Conservation (phyloP, 2,329 filamentous ascomycete species). For the Chaetothyriales sp. region DNA sequence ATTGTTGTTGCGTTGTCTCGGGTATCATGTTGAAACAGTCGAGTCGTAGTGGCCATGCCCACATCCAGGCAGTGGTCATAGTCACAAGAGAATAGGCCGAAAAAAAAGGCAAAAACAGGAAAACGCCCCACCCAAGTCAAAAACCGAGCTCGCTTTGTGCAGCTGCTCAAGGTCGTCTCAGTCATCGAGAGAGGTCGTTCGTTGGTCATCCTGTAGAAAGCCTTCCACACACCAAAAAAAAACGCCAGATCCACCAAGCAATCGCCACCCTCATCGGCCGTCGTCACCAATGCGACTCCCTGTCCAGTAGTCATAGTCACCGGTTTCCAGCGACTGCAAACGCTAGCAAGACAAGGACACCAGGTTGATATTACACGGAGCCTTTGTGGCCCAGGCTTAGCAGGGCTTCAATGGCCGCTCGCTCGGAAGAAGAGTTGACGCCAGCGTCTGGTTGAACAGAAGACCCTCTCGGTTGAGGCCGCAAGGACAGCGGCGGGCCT, state of each 20-base stretch:
- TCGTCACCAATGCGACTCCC: background rate
- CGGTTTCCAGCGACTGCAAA: background rate
- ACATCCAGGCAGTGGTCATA: background rate
- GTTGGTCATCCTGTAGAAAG: background rate
- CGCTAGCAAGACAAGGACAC: background rate
- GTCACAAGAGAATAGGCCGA: background rate
- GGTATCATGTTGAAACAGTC: background rate
- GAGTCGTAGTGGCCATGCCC: background rate
- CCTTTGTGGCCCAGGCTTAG: slow-evolving; percentile 27
- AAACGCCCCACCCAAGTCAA: background rate
- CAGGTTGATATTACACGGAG: background rate
- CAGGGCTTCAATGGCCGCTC: slow-evolving; percentile 36
- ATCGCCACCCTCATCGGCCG: background rate
- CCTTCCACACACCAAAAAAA: background rate
- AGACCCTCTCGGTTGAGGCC: background rate
- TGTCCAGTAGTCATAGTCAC: background rate
- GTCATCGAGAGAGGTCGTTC: background rate
- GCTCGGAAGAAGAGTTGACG: slow-evolving; percentile 29
- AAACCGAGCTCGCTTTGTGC: background rate
- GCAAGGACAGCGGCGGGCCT: slow-evolving; percentile 24
- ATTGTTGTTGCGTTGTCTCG: background rate
- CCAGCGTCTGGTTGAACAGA: slow-evolving; percentile 18
- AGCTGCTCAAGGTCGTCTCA: background rate
- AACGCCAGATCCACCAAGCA: background rate
- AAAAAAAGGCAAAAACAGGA: no score